These are phyloP conservation scores for Camelina laxa DNA, from an alignment of 345 rosid species.

Conservation along the genomic window DNA sequence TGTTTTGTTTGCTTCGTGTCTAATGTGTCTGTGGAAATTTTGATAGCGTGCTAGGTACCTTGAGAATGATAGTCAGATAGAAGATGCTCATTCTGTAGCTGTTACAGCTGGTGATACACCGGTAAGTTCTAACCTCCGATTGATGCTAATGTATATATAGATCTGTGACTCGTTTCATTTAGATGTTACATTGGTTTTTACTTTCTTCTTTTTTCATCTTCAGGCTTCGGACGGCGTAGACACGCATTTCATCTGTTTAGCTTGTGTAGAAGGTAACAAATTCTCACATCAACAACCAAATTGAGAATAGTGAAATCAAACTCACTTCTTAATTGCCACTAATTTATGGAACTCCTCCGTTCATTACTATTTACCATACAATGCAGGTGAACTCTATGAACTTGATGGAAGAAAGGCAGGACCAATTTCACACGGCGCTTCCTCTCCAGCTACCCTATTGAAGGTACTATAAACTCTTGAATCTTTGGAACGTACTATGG, in stretches of 20 bases:
- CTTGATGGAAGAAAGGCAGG: constrained; percentile 90
- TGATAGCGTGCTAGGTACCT: constrained; percentile 77
- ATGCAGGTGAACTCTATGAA: constrained; percentile 79
- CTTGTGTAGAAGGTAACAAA: constrained; percentile 74
- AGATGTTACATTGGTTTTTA: constrained; percentile 9
- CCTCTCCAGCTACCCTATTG: constrained; percentile 70
- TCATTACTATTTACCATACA: background rate
- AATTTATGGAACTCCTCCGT: background rate
- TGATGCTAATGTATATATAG: background rate
- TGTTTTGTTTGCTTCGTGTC: background rate
- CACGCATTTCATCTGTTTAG: constrained; percentile 85
- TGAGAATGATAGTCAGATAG: constrained; percentile 82
- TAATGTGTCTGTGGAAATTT: constrained; percentile 3
- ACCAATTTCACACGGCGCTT: constrained; percentile 77
- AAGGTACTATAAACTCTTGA: constrained; percentile 52
- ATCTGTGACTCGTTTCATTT: background rate
- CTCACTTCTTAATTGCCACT: constrained; percentile 2
- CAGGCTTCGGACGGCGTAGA: constrained; percentile 77
- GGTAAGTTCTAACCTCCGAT: constrained; percentile 39
- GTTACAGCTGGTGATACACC: constrained; percentile 86
- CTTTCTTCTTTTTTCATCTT: constrained; percentile 4
- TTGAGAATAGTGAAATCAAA: background rate
- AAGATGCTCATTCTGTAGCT: constrained; percentile 88
- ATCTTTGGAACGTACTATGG: background rate
- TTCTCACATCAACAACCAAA: constrained; percentile 6